Base-by-base conservation (phyloP, 2,329 filamentous ascomycete genomes). In the Hansfordia pulvinata region DNA sequence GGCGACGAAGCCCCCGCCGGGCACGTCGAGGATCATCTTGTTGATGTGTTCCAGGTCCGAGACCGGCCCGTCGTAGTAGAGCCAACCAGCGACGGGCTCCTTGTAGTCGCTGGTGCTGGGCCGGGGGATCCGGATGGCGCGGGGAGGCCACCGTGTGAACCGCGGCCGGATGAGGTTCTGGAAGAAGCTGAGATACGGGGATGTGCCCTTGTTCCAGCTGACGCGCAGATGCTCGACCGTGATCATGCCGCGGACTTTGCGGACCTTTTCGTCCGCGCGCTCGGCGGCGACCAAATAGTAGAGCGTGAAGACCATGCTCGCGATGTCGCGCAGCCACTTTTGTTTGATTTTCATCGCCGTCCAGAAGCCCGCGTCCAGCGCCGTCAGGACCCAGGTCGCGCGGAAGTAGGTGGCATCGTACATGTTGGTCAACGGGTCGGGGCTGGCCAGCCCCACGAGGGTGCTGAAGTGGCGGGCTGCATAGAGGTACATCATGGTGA, bases 301-400 rank as follows among this genome's bases (percentile, higher is more conserved):
- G 8, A 79, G 47, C 1, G 82, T 82, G 52, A 94, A 96, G 24
- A 83, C 60, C 12, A 96, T 63, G 46, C 83, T 85, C 8, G 80
- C 71, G 10, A 93, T 47, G 47, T 96, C 86, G 20, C 85, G 68
- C 21, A 93, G 40, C 72, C 81, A 86, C 42, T 80, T 85, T 27
- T 49, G 49, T 25, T 70, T 71, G 36, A 98, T 86, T 42, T 75
- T 78, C 90, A 98, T 98, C 18, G 90, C 90, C 0, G 85, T 93
- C 90, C 90, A 98, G 52, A 94, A 98, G 2, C 90, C 90, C 5
- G 90, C 90, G 43, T 98, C 90, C 33, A 98, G 57, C 0, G 85
- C 90, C 0, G 90, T 98, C 28, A 90, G 76, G 10, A 96, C 72
- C 90, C 90, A 98, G 47, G 90, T 98, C 29, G 90, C 90, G 25